Evolutionary conservation across 257 asterid species (phyloP).

Genomic region (Buddleja alternifolia): DNA sequence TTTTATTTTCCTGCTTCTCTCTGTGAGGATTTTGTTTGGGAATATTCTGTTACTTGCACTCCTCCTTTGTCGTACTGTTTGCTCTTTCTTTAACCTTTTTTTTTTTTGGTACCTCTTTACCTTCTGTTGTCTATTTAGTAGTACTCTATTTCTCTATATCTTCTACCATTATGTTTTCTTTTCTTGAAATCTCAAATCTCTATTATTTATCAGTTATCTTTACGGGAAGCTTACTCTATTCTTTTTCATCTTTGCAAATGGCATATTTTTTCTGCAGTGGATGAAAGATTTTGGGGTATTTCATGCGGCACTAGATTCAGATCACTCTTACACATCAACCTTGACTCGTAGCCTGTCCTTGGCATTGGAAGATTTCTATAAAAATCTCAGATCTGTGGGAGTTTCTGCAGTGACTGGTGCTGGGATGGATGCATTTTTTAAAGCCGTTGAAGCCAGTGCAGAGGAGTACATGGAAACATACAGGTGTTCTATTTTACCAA

Average conservation of each 20-base stretch:
- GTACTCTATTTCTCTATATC: neutral
- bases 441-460: conserved; percentile 80
- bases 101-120: neutral
- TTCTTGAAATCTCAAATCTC: neutral
- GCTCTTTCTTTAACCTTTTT: neutral
- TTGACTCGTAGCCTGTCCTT: conserved; percentile 89
- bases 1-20: conserved; percentile 1
- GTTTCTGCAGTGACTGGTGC: conserved; percentile 93
- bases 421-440: conserved; percentile 86
- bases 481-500: conserved; percentile 69
- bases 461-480: conserved; percentile 94
- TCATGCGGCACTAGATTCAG: conserved; percentile 82
- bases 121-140: neutral
- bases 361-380: conserved; percentile 87
- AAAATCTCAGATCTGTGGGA: conserved; percentile 82
- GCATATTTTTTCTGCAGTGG: conserved; percentile 63
- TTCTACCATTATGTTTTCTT: neutral
- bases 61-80: neutral
- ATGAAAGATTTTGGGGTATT: conserved; percentile 94
- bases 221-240: neutral
- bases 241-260: conserved; percentile 1
- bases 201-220: neutral
- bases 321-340: conserved; percentile 80
- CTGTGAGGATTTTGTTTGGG: neutral
- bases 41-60: neutral